Evolutionary conservation across 139 green algal species (phyloP).

Genomic region (Chlorella sp.): DNA sequence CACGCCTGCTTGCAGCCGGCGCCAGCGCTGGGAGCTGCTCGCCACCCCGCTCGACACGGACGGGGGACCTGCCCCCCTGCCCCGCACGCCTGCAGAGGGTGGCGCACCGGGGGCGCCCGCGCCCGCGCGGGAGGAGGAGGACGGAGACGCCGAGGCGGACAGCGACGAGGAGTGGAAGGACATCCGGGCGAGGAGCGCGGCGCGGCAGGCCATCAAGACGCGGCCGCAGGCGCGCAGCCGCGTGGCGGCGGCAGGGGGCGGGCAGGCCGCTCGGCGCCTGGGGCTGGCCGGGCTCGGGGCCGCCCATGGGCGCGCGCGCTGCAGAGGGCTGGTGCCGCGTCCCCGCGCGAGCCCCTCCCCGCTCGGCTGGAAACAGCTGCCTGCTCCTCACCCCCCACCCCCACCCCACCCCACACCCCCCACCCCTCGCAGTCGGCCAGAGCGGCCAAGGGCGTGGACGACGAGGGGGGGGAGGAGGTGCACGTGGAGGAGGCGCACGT

Average conservation of each 20-base stretch:
- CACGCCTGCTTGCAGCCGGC: background rate
- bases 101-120: too few relatives aligned
- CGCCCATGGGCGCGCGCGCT: background rate
- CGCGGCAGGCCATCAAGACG: slow-evolving; percentile 8
- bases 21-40: background rate
- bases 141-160: too few relatives aligned
- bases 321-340: background rate
- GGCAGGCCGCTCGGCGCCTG: background rate
- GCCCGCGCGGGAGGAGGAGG: slow-evolving; percentile 27
- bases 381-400: background rate
- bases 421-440: background rate
- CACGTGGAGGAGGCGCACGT: too few relatives aligned
- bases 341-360: background rate
- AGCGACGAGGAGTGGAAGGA: slow-evolving; percentile 44
- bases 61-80: too few relatives aligned
- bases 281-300: background rate
- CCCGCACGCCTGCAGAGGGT: too few relatives aligned
- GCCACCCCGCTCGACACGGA: too few relatives aligned
- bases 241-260: background rate
- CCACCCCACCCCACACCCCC: background rate
- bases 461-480: background rate
- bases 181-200: slow-evolving; percentile 25
- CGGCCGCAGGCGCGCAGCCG: background rate
- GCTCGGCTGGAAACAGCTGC: background rate
- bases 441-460: too few relatives aligned